Conservation (phyloP, 176 grass and related monocot species). For the bread wheat (Triticum aestivum) region IWGSC_CS_RefSeq_v2.1 NC_057808.1:387688629-387689128, state of each 20-base stretch:
- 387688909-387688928: conserved; percentile 46
- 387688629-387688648: conserved; percentile 7
- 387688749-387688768: conserved; percentile 36
- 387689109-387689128: background rate
- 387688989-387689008: conserved; percentile 77
- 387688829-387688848: conserved; percentile 47
- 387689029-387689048: conserved; percentile 40
- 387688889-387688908: background rate
- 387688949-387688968: conserved; percentile 46
- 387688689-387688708: conserved; percentile 48
- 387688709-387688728: conserved; percentile 51
- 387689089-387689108: background rate
- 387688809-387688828: conserved; percentile 50
- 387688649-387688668: background rate
- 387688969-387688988: conserved; percentile 57
- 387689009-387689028: conserved; percentile 44
- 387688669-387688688: conserved; percentile 36
- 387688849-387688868: conserved; percentile 24
- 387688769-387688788: conserved; percentile 53
- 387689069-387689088: background rate
- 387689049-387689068: conserved; percentile 4
- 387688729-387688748: conserved; percentile 51
- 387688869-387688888: conserved; percentile 16
- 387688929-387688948: conserved; percentile 44
- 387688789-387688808: conserved; percentile 61